These are phyloP conservation scores for Kuraishia cidri DNA, from an alignment of 805 yeast genomes.

Conservation along the genomic window DNA sequence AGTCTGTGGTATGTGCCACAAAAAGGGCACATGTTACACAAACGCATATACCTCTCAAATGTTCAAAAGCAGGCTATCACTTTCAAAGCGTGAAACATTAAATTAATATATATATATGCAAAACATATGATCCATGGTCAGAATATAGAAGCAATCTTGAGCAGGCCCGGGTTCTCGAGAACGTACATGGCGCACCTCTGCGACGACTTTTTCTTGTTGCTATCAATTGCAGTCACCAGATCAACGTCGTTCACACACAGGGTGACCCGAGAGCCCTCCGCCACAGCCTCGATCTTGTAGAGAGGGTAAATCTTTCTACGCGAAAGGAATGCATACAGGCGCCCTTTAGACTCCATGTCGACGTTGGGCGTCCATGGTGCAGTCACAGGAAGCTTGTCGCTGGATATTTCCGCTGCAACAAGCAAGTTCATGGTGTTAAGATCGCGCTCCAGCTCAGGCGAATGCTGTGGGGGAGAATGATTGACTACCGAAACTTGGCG, in stretches of 20 bases:
- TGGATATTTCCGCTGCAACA: background rate
- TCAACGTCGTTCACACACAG: slow-evolving; percentile 20
- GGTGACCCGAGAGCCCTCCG: slow-evolving; percentile 10
- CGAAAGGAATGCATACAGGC: slow-evolving; percentile 18
- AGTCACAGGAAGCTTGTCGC: background rate
- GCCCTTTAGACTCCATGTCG: slow-evolving; percentile 14
- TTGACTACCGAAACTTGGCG: background rate
- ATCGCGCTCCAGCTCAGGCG: background rate
- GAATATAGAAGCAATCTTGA: too few species aligned
- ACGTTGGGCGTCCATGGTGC: background rate
- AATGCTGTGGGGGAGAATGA: background rate
- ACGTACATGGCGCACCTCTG: slow-evolving; percentile 28
- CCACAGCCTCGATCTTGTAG: slow-evolving; percentile 15
- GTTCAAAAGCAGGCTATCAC: too few species aligned
- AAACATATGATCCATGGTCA: too few species aligned
- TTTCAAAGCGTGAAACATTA: too few species aligned
- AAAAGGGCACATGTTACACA: too few species aligned
- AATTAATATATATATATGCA: too few species aligned
- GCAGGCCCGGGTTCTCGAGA: slow-evolving; percentile 10
- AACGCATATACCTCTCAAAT: too few species aligned
- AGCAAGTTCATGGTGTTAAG: background rate
- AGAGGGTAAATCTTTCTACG: slow-evolving; percentile 18
- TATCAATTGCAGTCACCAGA: slow-evolving; percentile 22
- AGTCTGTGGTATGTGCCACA: too few species aligned
- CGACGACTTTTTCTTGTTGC: slow-evolving; percentile 25